These are phyloP conservation scores for Mortierella sp. DNA, from an alignment of 371 early-diverging fungal species.

Conservation along the genomic window DNA sequence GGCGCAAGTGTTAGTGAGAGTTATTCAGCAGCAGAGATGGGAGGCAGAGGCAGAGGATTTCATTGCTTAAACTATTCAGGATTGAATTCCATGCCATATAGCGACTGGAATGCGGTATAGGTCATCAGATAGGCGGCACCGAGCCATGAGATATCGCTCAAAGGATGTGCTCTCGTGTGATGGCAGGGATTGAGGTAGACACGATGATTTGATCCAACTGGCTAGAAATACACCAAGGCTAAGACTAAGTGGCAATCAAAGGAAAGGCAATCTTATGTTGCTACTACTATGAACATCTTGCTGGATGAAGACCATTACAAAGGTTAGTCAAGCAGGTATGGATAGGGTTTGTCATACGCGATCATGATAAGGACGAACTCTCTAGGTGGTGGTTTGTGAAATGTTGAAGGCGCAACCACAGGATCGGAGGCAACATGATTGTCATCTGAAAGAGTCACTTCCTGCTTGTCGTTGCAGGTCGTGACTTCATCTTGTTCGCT, in stretches of 20 bases:
- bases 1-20: too few species aligned
- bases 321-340: too few species aligned
- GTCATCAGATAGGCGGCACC: conserved; percentile 71
- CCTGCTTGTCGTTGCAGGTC: too few species aligned
- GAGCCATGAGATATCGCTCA: conserved; percentile 70
- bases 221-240: conserved; percentile 71
- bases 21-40: too few species aligned
- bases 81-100: background rate
- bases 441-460: too few species aligned
- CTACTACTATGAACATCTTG: too few species aligned
- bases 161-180: conserved; percentile 64
- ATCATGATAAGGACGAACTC: conserved; percentile 11
- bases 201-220: conserved; percentile 80
- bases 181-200: conserved; percentile 64
- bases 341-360: too few species aligned
- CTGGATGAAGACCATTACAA: too few species aligned
- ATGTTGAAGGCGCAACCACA: conserved; percentile 6
- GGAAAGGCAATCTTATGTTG: too few species aligned
- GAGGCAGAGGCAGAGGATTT: too few species aligned
- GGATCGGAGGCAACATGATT: too few species aligned
- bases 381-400: conserved; percentile 18
- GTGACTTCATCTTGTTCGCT: too few species aligned
- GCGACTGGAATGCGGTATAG: conserved; percentile 61
- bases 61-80: background rate
- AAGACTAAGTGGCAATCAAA: conserved; percentile 56